Evolutionary conservation across 129 eudicot genomes (phyloP).

Genomic region (Pseudognaphalium luteoalbum): DNA sequence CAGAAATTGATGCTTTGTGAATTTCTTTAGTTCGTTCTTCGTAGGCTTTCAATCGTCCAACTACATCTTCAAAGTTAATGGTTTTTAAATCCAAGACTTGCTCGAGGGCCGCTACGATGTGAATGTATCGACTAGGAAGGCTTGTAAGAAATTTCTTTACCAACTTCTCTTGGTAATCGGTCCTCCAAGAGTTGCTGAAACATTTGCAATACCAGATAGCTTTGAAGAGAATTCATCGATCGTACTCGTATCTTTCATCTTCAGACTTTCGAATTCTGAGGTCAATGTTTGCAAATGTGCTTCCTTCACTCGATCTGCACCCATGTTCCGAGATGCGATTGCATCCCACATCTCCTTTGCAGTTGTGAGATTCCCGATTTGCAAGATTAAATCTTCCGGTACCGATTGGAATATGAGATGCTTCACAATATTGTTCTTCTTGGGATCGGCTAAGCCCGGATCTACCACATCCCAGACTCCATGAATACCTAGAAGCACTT

Average conservation of each 20-base stretch:
- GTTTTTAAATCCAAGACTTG: too few relatives aligned
- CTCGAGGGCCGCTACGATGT: too few relatives aligned
- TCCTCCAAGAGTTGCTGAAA: too few relatives aligned
- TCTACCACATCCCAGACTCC: too few relatives aligned
- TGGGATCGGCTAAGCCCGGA: neutral
- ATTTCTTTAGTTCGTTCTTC: too few relatives aligned
- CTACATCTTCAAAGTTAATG: too few relatives aligned
- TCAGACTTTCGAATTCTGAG: neutral
- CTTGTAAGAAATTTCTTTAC: conserved; percentile 16
- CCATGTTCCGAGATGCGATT: neutral
- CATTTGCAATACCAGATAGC: too few relatives aligned
- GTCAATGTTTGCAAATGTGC: neutral
- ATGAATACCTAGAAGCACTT: too few relatives aligned
- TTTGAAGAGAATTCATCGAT: neutral
- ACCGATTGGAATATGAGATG: neutral
- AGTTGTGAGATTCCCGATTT: neutral
- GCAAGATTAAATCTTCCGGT: neutral
- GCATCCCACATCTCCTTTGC: neutral
- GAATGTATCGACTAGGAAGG: neutral
- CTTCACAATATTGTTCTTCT: neutral
- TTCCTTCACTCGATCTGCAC: neutral
- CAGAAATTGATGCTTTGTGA: neutral
- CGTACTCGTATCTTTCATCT: neutral
- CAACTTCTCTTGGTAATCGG: neutral
- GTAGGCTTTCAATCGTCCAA: too few relatives aligned